Evolutionary conservation across 768 basidiomycete genomes (phyloP), one percentile per base, ranked within the genome.

Genomic region (Boletus eberwhitei): DNA sequence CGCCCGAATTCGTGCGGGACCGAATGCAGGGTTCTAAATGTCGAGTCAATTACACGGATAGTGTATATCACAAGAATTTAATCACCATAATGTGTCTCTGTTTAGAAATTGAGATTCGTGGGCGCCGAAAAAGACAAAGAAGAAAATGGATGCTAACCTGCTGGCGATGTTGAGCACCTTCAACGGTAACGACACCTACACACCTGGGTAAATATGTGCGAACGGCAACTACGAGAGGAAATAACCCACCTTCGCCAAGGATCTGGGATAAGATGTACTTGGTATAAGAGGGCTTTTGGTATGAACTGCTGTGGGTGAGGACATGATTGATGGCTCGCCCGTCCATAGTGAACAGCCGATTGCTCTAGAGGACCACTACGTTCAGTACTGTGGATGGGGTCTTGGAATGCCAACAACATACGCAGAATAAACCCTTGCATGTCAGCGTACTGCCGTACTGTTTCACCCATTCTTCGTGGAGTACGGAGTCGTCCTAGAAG

Each of bases 21-120:
- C 82, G 59, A 87, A 87, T 0, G 84, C 84, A n/a, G 85, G 85
- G 55, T 86, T 87, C 85, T 76, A n/a, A n/a, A 29, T 8, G 21
- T 22, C 12, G 7, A 12, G 16, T 45, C 31, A 48, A 40, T 49
- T 34, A 39, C 12, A 31, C 8, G 19, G 31, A 24, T 14, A 2
- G 9, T n/a, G 8, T 6, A n/a, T 8, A 7, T 34, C 11, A n/a
- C 9, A 42, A 46, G 7, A 12, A n/a, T 4, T 2, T 35, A 29
- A 21, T 35, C 29, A 71, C 71, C 86, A 86, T 39, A 13, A 55
- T 37, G 51, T 54, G 40, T 45, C 65, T 57, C 61, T 63, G n/a
- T 45, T 44, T 6, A 14, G 1, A 7, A 36, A 26, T 6, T 24
- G 1, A 19, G 34, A 42, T 34, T 31, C 29, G 8, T 51, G 17